Evolutionary conservation across 2,329 filamentous ascomycete genomes (phyloP), one percentile per base, ranked within the genome.

Genomic region (Alternaria viburni): DNA sequence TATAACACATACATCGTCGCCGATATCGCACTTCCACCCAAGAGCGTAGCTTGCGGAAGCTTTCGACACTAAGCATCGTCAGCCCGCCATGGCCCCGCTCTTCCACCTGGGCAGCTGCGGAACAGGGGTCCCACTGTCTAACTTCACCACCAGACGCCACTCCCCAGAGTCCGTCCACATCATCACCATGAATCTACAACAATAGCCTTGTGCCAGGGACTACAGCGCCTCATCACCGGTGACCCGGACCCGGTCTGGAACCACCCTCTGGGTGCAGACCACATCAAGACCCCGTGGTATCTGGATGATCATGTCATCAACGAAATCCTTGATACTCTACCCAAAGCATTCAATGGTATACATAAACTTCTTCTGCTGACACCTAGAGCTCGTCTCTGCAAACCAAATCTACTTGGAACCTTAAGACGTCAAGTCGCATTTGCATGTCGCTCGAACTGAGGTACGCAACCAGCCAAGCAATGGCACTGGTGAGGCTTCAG

Each of bases 401-500:
- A 41, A 25, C 23, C 12, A 26, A 26, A 30, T 28, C 10, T 47
- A 49, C 23, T 19, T 25, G 7, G 6, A 12, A 25, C 17, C 12
- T 12, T 12, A 44, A 19, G 7, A 17, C 49, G 6, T 47, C 41
- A n/a, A 46, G 21, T 55, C 25, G 17, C n/a, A 36, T 8, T 50
- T 13, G 13, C 17, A 21, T 21, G 26, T 7, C 28, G 19, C 28
- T 51, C 9, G 21, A 51, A 30, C 15, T 32, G 49, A 47, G 50
- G 46, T 50, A 62, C 69, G 72, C 65, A 69, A 68, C 57, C 66
- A 65, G 66, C 68, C 67, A 63, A 62, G 61, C 69, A 70, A 52
- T 58, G 59, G 64, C 50, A 41, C 61, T 65, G 61, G 62, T 55
- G 63, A 63, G 64, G 65, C 71, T 72, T 69, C 67, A 74, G 72